Conservation (phyloP, 768 basidiomycete species). For the Russula olivacea region DNA sequence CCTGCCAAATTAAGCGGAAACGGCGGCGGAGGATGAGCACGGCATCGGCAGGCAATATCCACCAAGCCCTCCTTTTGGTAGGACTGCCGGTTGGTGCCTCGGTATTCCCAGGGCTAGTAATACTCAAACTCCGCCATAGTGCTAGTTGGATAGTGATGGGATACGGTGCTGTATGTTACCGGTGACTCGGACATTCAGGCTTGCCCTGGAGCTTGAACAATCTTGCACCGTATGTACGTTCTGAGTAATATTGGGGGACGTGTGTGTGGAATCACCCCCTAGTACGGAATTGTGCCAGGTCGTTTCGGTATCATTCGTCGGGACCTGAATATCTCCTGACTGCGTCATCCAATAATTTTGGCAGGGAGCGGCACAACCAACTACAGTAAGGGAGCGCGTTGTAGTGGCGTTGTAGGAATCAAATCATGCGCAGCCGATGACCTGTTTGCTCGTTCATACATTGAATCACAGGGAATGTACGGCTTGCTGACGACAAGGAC, state of each 20-base stretch:
- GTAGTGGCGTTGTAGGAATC: conserved; percentile 8
- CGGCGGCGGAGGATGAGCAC: not conserved
- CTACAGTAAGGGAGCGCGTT: not conserved
- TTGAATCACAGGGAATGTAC: not conserved
- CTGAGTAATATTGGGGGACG: not conserved
- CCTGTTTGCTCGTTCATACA: not conserved
- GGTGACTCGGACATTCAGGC: not conserved
- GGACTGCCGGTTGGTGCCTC: not conserved
- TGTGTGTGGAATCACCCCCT: not conserved
- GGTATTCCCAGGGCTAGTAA: not conserved
- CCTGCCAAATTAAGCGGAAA: not conserved
- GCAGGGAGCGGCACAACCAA: not conserved
- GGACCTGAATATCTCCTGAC: not conserved
- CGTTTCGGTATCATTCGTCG: not conserved
- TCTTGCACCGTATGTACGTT: not conserved
- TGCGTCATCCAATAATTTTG: not conserved
- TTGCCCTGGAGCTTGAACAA: not conserved
- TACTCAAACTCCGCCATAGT: not conserved
- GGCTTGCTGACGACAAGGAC: not conserved
- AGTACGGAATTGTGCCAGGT: not conserved
- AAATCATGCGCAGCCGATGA: not conserved
- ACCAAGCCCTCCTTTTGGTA: not conserved
- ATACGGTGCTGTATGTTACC: too few species aligned
- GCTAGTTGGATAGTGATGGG: not conserved
- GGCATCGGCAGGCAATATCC: not conserved